A percentile compares a stretch with the other conserved stretches of the same genome.
These are phyloP conservation scores for Rhizoctonia solani DNA, from an alignment of 1,284 basidiomycete species.

Conservation along the genomic window DNA sequence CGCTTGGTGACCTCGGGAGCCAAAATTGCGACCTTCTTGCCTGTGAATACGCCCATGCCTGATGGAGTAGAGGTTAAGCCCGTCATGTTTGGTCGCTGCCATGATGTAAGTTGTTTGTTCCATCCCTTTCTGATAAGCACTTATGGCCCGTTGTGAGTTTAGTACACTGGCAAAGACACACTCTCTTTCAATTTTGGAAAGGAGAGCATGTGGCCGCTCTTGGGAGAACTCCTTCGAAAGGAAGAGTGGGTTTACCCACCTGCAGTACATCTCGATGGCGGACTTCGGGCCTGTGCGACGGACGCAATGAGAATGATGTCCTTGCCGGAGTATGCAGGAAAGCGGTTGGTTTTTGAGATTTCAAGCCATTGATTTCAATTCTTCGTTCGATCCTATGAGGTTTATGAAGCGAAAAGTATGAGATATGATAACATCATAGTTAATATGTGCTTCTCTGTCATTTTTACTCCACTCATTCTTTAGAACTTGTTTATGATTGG, in stretches of 20 bases:
- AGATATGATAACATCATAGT: no score
- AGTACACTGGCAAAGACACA: conserved; percentile 19
- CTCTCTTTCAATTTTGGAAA: conserved; percentile 2
- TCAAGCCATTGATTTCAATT: neutral
- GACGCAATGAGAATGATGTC: conserved; percentile 17
- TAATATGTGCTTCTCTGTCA: no score
- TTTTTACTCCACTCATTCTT: no score
- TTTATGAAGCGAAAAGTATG: no score
- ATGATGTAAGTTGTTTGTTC: conserved; percentile 18
- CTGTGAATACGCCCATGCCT: conserved; percentile 22
- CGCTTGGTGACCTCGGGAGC: conserved; percentile 6
- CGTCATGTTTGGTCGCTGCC: conserved; percentile 15
- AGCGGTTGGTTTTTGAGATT: conserved; percentile 22
- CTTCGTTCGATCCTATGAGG: neutral
- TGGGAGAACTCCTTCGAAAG: conserved; percentile 11
- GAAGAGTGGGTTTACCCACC: conserved; percentile 17
- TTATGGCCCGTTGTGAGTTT: neutral
- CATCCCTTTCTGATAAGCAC: neutral
- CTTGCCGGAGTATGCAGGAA: neutral
- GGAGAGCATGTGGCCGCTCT: conserved; percentile 20
- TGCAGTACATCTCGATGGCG: conserved; percentile 10
- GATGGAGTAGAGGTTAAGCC: conserved; percentile 21
- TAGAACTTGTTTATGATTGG: no score
- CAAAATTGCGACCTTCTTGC: conserved; percentile 7
- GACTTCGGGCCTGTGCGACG: conserved; percentile 22